Evolutionary conservation across 768 basidiomycete genomes (phyloP).

Genomic region (Piloderma croceum): DNA sequence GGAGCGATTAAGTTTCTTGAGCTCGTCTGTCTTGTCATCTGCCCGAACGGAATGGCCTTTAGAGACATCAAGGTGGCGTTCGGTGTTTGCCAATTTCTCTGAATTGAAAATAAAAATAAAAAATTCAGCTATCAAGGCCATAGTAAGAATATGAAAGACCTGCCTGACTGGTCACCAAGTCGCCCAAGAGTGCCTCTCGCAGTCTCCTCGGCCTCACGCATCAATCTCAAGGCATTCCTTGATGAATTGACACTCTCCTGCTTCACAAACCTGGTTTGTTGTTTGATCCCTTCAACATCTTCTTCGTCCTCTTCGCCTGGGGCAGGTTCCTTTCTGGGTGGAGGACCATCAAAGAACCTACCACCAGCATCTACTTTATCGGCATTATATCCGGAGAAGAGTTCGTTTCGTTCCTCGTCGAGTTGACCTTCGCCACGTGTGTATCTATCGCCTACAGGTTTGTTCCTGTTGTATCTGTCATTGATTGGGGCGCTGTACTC

Average conservation of each 20-base stretch:
- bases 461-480: conserved; percentile 48
- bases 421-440: conserved; percentile 55
- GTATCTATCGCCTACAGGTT: conserved; percentile 58
- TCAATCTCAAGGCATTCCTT: conserved; percentile 87
- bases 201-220: conserved; percentile 95
- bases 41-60: conserved; percentile 84
- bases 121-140: conserved; percentile 1
- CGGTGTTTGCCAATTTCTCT: conserved; percentile 91
- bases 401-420: conserved; percentile 62
- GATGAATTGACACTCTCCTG: conserved; percentile 88
- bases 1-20: conserved; percentile 89
- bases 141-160: conserved; percentile 19
- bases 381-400: conserved; percentile 72
- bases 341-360: conserved; percentile 65
- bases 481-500: conserved; percentile 8
- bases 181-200: conserved; percentile 77
- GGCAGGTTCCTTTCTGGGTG: conserved; percentile 37
- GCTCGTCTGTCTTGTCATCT: conserved; percentile 89
- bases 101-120: conserved; percentile 8
- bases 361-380: conserved; percentile 48
- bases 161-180: conserved; percentile 92
- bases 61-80: conserved; percentile 88
- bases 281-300: conserved; percentile 92
- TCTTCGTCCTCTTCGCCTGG: conserved; percentile 77
- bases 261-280: conserved; percentile 82